These are phyloP conservation scores for Schizopora paradoxa DNA, from an alignment of 1,284 basidiomycete genomes.

Conservation along the genomic window DNA sequence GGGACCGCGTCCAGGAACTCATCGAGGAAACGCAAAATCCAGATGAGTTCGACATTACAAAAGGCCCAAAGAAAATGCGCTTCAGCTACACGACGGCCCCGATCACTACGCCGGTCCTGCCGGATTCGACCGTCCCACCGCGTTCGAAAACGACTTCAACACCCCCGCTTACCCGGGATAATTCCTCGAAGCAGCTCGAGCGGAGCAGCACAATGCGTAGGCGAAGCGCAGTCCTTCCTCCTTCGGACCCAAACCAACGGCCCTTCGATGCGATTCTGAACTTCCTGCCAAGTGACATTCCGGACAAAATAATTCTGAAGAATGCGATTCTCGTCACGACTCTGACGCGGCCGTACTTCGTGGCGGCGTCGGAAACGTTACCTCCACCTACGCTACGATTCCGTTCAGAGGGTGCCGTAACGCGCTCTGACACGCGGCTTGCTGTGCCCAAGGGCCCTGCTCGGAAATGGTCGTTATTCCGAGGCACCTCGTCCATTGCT, in stretches of 20 bases:
- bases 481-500: conserved; percentile 1
- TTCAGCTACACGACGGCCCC: conserved; percentile 5
- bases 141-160: neutral
- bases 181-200: too few relatives aligned
- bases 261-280: conserved; percentile 39
- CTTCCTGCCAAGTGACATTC: conserved; percentile 31
- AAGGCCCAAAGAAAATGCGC: neutral
- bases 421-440: neutral
- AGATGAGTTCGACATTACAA: too few relatives aligned
- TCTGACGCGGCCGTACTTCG: conserved; percentile 36
- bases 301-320: conserved; percentile 36
- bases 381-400: conserved; percentile 14
- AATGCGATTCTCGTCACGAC: conserved; percentile 39
- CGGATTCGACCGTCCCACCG: neutral
- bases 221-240: too few relatives aligned
- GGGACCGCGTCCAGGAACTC: conserved; percentile 30
- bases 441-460: neutral
- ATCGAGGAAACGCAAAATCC: conserved; percentile 22
- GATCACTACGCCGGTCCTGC: neutral
- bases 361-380: conserved; percentile 17
- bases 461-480: conserved; percentile 11
- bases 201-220: too few relatives aligned
- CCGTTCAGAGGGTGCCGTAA: neutral
- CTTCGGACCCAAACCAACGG: conserved; percentile 30
- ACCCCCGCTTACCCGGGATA: neutral